Base-by-base conservation (phyloP, 495 filamentous ascomycete species). In the Neurospora africana region DNA sequence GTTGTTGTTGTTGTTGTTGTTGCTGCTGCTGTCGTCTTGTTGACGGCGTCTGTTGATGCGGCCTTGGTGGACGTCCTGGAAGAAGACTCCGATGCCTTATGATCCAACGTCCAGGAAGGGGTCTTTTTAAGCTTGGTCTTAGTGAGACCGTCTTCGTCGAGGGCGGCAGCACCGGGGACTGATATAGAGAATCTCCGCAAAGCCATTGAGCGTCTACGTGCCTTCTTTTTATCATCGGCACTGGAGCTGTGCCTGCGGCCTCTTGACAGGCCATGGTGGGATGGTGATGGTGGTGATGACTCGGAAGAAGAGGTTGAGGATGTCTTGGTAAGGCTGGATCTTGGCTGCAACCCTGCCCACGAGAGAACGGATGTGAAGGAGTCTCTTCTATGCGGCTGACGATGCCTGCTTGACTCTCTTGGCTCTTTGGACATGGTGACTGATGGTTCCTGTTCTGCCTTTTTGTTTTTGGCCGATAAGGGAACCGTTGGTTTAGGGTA, bases 51-150 rank as follows among this genome's bases (percentile, higher is more conserved):
- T 35, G 72, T 70, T 43, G 77, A 77, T 21, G 71, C 58, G 39
- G 73, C 69, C 69, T 76, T 79, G 71, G 58, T 68, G 10, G 71
- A 47, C 74, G 71, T 69, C 74, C 76, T 80, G 44, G 75, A 38
- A 35, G 73, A 69, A 35, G 70, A 71, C 21, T 74, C 71, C 17
- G 73, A 40, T 21, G 71, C 21, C 35, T 74, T 76, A 19, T 73
- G 19, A 19, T 76, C 76, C 43, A 58, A 21, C 23, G 70, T 71
- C 44, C 69, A 37, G 23, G 73, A 65, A n/a, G 44, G 10, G 72
- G 78, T 73, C 78, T 80, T 80, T 71, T 71, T 33, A 69, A 72
- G 74, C 71, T 74, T 80, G 39, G 78, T 76, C 74, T 80, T 79
- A 69, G 76, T 70, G 77, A 74, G 58, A 27, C 72, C 2, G n/a